Base-by-base conservation (phyloP, 2,329 filamentous ascomycete species). In the Thelonectria blattea region DNA sequence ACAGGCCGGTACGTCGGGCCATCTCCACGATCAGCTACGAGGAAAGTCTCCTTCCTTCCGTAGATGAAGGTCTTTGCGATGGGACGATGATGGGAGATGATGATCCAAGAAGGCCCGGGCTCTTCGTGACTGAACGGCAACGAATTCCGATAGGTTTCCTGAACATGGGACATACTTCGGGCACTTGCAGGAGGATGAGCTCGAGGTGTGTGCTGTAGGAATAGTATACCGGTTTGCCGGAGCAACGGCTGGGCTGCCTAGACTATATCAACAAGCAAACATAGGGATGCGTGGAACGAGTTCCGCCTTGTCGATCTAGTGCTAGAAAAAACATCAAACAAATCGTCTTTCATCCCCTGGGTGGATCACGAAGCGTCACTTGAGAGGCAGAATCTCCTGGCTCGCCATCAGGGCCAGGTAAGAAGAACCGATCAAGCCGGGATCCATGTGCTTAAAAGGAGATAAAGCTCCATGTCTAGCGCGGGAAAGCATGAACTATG, bases 1-100 rank as follows among this genome's bases (percentile, higher is more conserved):
- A 45, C 18, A 37, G 42, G 39, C 27, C 46, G 47, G 54, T 41
- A 34, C 45, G n/a, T 27, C 32, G 43, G 52, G 37, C 52, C 45
- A 46, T 15, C 45, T 55, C 32, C 12, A n/a, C 22, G 47, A 32
- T 18, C 52, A 39, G n/a, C 15, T 15, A n/a, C 22, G 42, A n/a
- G 32, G 32, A 20, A 14, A 45, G 12, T 14, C 22, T 8, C 14
- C 45, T 3, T 30, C 22, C n/a, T 27, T 47, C n/a, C 45, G 20
- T 47, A 5, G 45, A 27, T 18, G 20, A 22, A 47, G 15, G 30
- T 30, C 14, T 27, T 27, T 14, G 20, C n/a, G 22, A 6, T 47
- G 45, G 45, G 45, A 47, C 15, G 34, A 37, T 37, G 15, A 7
- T 37, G 34, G 6, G 34, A 2, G 34, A 37, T 15, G 34, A 37